Evolutionary conservation across 371 early-diverging fungal species (phyloP).

Genomic region (Dichotomocladium elegans): DNA sequence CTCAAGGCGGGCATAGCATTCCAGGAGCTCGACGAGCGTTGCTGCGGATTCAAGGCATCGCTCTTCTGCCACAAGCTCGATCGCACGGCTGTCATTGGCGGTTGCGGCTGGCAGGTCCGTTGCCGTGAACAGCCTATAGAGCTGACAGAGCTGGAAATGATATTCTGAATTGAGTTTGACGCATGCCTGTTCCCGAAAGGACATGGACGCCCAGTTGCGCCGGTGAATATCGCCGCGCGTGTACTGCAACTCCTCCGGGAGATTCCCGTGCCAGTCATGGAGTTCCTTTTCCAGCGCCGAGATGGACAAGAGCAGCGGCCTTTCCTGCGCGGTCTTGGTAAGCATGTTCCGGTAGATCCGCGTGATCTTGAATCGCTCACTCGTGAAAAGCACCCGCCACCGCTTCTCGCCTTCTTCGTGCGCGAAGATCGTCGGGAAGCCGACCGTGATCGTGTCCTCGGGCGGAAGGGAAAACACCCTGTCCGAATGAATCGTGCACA

Average conservation of each 20-base stretch:
- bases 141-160: slow-evolving; percentile 23
- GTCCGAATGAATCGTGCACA: slow-evolving; percentile 21
- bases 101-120: slow-evolving; percentile 7
- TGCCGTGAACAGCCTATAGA: slow-evolving; percentile 19
- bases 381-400: slow-evolving; percentile 17
- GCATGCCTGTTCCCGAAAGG: slow-evolving; percentile 30
- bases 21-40: slow-evolving; percentile 20
- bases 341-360: slow-evolving; percentile 23
- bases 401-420: slow-evolving; percentile 21
- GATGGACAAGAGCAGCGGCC: slow-evolving; percentile 15
- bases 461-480: slow-evolving; percentile 18
- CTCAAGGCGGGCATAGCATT: slow-evolving; percentile 17
- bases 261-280: slow-evolving; percentile 11
- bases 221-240: slow-evolving; percentile 4
- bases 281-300: slow-evolving; percentile 18
- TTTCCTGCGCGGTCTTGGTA: slow-evolving; percentile 6
- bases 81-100: slow-evolving; percentile 11
- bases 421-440: slow-evolving; percentile 9
- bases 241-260: slow-evolving; percentile 20
- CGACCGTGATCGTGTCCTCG: slow-evolving; percentile 11
- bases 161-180: slow-evolving; percentile 26
- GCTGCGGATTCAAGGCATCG: slow-evolving; percentile 17
- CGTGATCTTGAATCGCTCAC: slow-evolving; percentile 19
- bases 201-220: slow-evolving; percentile 14
- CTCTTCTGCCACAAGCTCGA: slow-evolving; percentile 14